Base-by-base conservation (phyloP, 768 basidiomycete genomes). In the Lactarius trivialis region DNA sequence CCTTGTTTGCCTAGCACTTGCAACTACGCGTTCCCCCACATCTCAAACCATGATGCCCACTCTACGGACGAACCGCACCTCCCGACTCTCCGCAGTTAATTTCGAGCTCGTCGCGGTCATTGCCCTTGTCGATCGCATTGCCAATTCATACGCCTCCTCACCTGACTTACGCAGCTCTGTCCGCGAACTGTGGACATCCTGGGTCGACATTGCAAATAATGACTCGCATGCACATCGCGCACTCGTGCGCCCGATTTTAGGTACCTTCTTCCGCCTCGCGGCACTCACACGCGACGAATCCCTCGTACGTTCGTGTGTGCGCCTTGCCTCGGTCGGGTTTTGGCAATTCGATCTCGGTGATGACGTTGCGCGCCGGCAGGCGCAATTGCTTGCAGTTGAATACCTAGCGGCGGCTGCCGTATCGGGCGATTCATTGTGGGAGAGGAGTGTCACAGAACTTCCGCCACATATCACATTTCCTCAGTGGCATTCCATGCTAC, bases 191-290 rank as follows among this genome's bases (percentile, higher is more conserved):
- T 81, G 79, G 78, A 68, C 65, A 24, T 67, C 59, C 19, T 85
- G 82, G 81, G 70, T 66, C 65, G 58, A 68, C 30, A 19, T 60
- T 9, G 55, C 61, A 26, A 36, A 63, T 7, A 57, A 67, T 17
- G 60, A 66, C 43, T 51, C 60, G 19, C 34, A 48, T 28, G 51
- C 61, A 28, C 58, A 66, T 45, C 12, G 58, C 24, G 56, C 65
- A 3, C 45, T 60, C 21, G 57, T 74, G n/a, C 76, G 76, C 24
- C 73, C 73, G 8, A 71, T 82, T 37, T 65, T 75, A 5, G 71
- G 75, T 7, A 70, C 79, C 1, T 82, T 85, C 67, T 70, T 85
- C 33, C 78, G 73, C 49, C 67, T 83, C 34, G 75, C 82, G 8
- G 75, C 71, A 17, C 61, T 68, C n/a, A 70, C 77, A 7, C 67